phyloP scores from a whole-genome alignment of 257 asterid genomes.

The Scutellaria baicalensis region DNA sequence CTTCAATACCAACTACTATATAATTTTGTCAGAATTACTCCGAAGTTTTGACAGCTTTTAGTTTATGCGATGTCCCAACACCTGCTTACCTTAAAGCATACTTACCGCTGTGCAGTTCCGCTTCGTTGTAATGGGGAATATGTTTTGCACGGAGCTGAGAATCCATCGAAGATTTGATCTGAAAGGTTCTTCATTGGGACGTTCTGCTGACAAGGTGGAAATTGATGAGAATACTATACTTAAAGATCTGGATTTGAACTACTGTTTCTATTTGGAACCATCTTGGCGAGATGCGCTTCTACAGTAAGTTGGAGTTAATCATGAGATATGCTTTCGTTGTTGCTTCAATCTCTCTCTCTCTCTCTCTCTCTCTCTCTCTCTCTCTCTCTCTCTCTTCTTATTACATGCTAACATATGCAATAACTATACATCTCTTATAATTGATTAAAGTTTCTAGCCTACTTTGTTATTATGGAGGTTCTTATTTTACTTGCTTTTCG shows the following conservation, averaged over 20 bases:
- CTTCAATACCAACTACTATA: not conserved
- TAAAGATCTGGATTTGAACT: conserved; percentile 92
- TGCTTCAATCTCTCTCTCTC: not conserved
- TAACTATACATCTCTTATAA: not conserved
- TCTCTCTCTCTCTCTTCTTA: not conserved
- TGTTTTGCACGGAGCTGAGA: conserved; percentile 95
- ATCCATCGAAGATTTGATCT: conserved; percentile 91
- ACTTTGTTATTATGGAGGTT: not conserved
- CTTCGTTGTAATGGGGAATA: conserved; percentile 94
- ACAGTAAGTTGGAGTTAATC: conserved; percentile 49
- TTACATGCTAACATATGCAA: not conserved
- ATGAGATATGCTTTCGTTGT: conserved; percentile 10
- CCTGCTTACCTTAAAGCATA: not conserved
- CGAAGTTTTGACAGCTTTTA: not conserved
- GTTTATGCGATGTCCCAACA: not conserved
- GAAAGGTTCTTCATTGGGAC: conserved; percentile 95
- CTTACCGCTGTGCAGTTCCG: conserved; percentile 60
- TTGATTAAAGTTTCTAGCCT: not conserved
- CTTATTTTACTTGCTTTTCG: not conserved
- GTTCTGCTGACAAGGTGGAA: conserved; percentile 88
- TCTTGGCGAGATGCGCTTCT: conserved; percentile 73
- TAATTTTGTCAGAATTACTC: not conserved
- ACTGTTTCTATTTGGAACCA: conserved; percentile 91
- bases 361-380: not conserved
- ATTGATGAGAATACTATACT: conserved; percentile 90